phyloP scores from a whole-genome alignment of 257 asterid genomes.

The Jaltomata sinuosa region DNA sequence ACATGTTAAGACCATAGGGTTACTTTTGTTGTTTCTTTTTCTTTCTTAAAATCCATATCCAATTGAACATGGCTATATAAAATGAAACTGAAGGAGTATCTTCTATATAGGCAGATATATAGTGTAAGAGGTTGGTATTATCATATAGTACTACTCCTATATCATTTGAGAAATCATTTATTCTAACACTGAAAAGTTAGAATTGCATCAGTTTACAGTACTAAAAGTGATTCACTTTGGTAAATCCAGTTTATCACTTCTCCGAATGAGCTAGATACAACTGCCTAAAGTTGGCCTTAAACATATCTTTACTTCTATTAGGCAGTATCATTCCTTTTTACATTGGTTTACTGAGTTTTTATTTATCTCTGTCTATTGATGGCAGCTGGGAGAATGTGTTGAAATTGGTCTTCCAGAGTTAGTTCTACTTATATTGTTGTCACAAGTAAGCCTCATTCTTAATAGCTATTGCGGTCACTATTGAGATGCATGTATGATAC shows the following conservation, averaged over 20 bases:
- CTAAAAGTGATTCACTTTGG: not conserved
- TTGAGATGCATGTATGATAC: not conserved
- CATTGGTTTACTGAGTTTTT: not conserved
- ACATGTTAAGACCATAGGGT: not conserved
- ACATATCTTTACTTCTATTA: not conserved
- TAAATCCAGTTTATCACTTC: not conserved
- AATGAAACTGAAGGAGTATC: not conserved
- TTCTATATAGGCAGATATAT: not conserved
- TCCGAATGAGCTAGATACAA: not conserved
- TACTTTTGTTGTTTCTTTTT: not conserved
- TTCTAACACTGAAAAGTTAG: not conserved
- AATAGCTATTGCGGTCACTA: not conserved
- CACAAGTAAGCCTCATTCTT: constrained; percentile 17
- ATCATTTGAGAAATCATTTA: not conserved
- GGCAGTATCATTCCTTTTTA: not conserved
- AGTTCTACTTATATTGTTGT: constrained; percentile 22
- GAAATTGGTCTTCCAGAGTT: constrained; percentile 42
- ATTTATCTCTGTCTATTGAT: not conserved
- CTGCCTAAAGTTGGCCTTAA: not conserved
- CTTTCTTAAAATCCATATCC: not conserved
- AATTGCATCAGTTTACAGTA: not conserved
- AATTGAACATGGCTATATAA: not conserved
- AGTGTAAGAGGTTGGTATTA: not conserved
- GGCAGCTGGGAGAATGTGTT: constrained; percentile 35
- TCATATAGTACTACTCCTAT: not conserved